These are phyloP conservation scores for Triangularia setosa DNA, from an alignment of 2,329 filamentous ascomycete genomes.

Conservation along the genomic window DNA sequence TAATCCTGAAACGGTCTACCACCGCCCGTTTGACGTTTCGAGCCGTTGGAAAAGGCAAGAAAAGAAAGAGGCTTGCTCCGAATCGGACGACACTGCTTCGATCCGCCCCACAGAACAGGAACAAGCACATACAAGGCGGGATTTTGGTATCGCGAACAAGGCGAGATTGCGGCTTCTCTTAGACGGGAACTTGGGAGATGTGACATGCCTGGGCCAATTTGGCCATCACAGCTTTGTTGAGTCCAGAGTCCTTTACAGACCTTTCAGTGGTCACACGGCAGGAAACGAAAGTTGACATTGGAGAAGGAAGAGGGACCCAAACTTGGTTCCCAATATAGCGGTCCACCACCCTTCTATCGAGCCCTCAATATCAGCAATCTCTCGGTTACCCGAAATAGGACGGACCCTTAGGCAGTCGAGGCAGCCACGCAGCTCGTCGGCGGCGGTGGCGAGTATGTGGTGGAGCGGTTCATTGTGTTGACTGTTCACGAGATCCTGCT, in stretches of 20 bases:
- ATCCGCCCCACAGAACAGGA: background rate
- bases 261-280: slow-evolving; percentile 11
- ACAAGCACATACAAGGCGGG: background rate
- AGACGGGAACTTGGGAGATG: background rate
- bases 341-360: slow-evolving; percentile 11
- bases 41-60: background rate
- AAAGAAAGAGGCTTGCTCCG: background rate
- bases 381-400: slow-evolving; percentile 26
- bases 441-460: slow-evolving; percentile 12
- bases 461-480: slow-evolving; percentile 12
- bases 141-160: background rate
- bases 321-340: slow-evolving; percentile 19
- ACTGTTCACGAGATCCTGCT: slow-evolving; percentile 18
- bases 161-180: background rate
- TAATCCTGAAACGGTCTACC: slow-evolving; percentile 4
- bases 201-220: background rate
- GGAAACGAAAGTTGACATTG: background rate
- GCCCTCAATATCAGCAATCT: slow-evolving; percentile 19
- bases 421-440: slow-evolving; percentile 9
- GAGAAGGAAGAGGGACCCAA: background rate
- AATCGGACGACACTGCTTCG: background rate
- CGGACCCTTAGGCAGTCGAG: slow-evolving; percentile 1
- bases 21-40: slow-evolving; percentile 4
- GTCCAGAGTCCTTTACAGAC: background rate
- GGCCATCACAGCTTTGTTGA: background rate